Conservation (phyloP, 2,329 filamentous ascomycete species). For the Coniella vitis region DNA sequence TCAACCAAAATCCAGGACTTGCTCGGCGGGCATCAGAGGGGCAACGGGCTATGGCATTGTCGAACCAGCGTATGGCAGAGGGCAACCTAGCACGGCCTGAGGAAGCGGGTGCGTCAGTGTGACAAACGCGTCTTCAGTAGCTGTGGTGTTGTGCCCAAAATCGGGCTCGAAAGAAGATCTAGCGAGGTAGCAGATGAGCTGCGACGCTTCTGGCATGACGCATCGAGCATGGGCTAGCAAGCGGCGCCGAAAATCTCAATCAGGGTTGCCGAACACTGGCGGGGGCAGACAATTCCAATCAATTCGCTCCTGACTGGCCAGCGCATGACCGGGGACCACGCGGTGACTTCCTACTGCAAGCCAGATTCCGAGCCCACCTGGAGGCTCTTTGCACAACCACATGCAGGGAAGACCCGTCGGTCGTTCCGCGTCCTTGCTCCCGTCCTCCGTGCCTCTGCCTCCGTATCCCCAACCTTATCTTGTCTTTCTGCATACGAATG, state of each 20-base stretch:
- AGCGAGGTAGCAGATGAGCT: no score
- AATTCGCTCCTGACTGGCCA: neutral
- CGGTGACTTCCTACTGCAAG: no score
- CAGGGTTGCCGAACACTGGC: neutral
- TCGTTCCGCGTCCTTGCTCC: neutral
- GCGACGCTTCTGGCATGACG: neutral
- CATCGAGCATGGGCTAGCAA: neutral
- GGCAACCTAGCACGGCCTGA: no score
- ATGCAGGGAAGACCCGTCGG: neutral
- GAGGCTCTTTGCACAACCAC: neutral
- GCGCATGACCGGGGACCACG: no score
- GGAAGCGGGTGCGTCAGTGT: no score
- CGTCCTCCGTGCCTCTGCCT: neutral
- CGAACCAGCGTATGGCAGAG: neutral
- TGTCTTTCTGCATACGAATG: no score
- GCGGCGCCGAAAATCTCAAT: neutral
- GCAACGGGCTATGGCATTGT: slow-evolving; percentile 2
- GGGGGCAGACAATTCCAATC: neutral
- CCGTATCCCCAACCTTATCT: no score
- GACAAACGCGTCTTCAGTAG: no score
- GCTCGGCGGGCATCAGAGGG: slow-evolving; percentile 1
- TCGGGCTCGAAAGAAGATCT: no score
- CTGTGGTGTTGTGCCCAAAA: neutral
- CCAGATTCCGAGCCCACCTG: neutral
- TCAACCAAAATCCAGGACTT: slow-evolving; percentile 5